Conservation (phyloP, 176 grass and related monocot species). For the Raddia distichophylla region DNA sequence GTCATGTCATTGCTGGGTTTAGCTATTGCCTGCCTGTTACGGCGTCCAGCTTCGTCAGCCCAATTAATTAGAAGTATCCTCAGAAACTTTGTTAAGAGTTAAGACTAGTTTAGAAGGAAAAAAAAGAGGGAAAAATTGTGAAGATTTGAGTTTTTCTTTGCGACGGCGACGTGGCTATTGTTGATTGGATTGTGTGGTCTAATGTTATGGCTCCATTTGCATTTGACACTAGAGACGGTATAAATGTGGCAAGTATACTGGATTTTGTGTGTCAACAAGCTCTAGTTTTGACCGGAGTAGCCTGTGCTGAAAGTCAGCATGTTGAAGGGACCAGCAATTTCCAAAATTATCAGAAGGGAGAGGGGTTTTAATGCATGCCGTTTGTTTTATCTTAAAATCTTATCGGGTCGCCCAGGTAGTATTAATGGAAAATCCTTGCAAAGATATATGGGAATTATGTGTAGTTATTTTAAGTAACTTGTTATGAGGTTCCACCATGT, state of each 20-base stretch:
- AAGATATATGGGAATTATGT: background rate
- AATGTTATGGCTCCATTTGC: background rate
- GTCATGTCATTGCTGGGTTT: constrained; percentile 35
- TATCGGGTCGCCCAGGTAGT: background rate
- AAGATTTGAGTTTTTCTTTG: background rate
- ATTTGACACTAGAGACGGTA: background rate
- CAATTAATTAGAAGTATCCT: constrained; percentile 1
- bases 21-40: constrained; percentile 9
- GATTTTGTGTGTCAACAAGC: background rate
- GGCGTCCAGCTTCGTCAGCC: constrained; percentile 16
- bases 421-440: too few relatives aligned
- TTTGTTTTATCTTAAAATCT: background rate
- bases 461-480: background rate
- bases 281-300: background rate
- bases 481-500: background rate
- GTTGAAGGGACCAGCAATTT: background rate
- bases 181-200: background rate
- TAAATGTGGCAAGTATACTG: background rate
- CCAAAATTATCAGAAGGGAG: background rate
- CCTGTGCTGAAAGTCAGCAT: background rate
- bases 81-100: constrained; percentile 13
- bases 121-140: too few relatives aligned
- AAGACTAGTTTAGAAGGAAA: background rate
- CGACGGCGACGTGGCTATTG: constrained; percentile 19
- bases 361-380: background rate